Percentiles rank a stretch among this genome's conserved stretches.
These are phyloP conservation scores for Ballota nigra DNA, from an alignment of 257 asterid genomes.

Conservation along the genomic window DNA sequence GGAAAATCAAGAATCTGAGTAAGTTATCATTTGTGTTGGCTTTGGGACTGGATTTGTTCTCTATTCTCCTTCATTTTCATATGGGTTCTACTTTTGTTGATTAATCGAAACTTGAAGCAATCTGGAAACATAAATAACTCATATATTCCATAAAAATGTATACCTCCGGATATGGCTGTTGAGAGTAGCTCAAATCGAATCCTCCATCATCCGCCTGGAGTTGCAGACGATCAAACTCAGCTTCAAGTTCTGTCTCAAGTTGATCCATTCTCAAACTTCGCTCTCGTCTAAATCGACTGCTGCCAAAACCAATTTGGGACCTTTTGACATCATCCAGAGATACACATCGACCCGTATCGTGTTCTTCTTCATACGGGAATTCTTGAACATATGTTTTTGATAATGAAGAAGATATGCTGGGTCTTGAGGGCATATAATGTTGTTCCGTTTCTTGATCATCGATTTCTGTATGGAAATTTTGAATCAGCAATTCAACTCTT, in stretches of 20 bases:
- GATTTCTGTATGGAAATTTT: constrained; percentile 32
- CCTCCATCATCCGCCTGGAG: constrained; percentile 37
- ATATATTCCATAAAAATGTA: not conserved
- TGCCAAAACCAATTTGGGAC: constrained; percentile 24
- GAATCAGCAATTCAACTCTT: constrained; percentile 45
- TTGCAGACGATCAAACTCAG: constrained; percentile 55
- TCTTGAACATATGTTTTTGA: constrained; percentile 24
- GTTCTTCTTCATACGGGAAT: constrained; percentile 3
- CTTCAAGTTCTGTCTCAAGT: constrained; percentile 65
- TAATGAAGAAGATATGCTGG: constrained; percentile 26
- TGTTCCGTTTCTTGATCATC: constrained; percentile 23
- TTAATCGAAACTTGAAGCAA: not conserved
- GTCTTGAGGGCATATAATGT: constrained; percentile 13
- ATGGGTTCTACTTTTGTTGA: too few species aligned
- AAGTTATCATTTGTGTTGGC: not conserved
- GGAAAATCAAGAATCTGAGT: not conserved
- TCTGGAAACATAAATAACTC: not conserved
- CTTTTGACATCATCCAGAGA: too few species aligned
- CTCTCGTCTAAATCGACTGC: constrained; percentile 27
- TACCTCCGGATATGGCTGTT: constrained; percentile 48
- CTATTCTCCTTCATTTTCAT: too few species aligned
- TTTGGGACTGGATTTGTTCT: too few species aligned
- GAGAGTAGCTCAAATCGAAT: constrained; percentile 11
- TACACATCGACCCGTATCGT: constrained; percentile 14
- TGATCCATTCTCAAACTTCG: constrained; percentile 51